Conservation (phyloP, 257 asterid species). For the Eustoma russellianum region DNA sequence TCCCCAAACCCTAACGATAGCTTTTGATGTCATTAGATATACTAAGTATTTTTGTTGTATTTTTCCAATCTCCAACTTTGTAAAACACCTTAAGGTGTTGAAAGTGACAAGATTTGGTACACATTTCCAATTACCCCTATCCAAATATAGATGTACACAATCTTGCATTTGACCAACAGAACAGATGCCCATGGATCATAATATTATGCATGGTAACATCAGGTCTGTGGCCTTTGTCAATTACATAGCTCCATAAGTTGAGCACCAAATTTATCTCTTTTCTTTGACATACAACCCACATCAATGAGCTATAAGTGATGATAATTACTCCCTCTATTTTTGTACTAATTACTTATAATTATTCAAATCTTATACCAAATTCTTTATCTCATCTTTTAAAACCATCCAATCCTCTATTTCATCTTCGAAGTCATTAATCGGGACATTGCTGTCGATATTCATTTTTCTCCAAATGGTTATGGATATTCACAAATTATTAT, state of each 20-base stretch:
- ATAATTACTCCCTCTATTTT: slow-evolving; percentile 9
- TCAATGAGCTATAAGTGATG: slow-evolving; percentile 62
- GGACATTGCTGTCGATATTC: no score
- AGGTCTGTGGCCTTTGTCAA: slow-evolving; percentile 46
- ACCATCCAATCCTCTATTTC: no score
- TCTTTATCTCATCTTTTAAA: no score
- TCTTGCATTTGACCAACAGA: slow-evolving; percentile 43
- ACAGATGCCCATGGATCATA: slow-evolving; percentile 90
- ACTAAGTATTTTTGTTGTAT: slow-evolving; percentile 52
- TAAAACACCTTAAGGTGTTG: slow-evolving; percentile 83
- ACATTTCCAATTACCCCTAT: slow-evolving; percentile 48
- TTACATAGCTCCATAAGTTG: slow-evolving; percentile 52
- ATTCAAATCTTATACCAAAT: no score
- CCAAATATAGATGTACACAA: slow-evolving; percentile 51
- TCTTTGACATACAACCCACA: slow-evolving; percentile 66
- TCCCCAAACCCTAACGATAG: no score
- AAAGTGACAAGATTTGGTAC: slow-evolving; percentile 66
- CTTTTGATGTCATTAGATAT: slow-evolving; percentile 78
- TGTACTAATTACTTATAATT: no score
- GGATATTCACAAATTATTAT: no score
- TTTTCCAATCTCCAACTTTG: slow-evolving; percentile 50
- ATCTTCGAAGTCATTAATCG: no score
- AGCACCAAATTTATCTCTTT: slow-evolving; percentile 57
- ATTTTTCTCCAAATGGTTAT: no score
- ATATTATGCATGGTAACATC: slow-evolving; percentile 88